Conservation (phyloP, 495 filamentous ascomycete species). For the Aspergillus avenaceus region DNA sequence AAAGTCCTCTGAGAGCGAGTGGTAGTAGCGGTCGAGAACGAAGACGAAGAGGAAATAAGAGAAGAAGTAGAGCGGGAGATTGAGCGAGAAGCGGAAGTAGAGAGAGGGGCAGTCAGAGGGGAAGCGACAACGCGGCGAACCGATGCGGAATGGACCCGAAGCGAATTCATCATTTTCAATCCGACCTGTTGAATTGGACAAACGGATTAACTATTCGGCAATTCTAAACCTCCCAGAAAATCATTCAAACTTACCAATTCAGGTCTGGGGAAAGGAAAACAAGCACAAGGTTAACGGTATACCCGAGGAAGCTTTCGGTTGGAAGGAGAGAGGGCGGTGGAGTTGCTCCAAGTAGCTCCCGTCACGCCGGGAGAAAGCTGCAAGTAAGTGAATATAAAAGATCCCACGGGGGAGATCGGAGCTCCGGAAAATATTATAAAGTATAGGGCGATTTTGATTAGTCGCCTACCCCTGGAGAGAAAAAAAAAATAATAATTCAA, state of each 20-base stretch:
- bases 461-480: neutral
- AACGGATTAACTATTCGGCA: slow-evolving; percentile 22
- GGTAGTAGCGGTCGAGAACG: slow-evolving; percentile 20
- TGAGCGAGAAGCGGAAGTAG: slow-evolving; percentile 14
- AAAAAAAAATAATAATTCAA: slow-evolving; percentile 10
- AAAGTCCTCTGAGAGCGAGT: slow-evolving; percentile 20
- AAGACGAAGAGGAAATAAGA: slow-evolving; percentile 21
- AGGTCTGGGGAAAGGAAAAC: slow-evolving; percentile 1
- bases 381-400: neutral
- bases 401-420: slow-evolving; percentile 28
- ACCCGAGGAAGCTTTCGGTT: slow-evolving; percentile 24
- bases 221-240: neutral
- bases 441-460: neutral
- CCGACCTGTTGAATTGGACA: slow-evolving; percentile 6
- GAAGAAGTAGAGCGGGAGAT: slow-evolving; percentile 15
- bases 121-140: slow-evolving; percentile 34
- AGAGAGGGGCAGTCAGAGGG: slow-evolving; percentile 34
- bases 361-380: slow-evolving; percentile 3
- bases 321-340: slow-evolving; percentile 21
- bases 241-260: neutral
- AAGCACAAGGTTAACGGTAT: slow-evolving; percentile 8
- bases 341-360: slow-evolving; percentile 14
- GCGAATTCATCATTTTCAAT: slow-evolving; percentile 29
- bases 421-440: slow-evolving; percentile 15
- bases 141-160: slow-evolving; percentile 43